Percentiles rank a stretch among this genome's conserved stretches.
phyloP scores from a whole-genome alignment of 352 stramenopile genomes.

The Peronospora belbahrii region DNA sequence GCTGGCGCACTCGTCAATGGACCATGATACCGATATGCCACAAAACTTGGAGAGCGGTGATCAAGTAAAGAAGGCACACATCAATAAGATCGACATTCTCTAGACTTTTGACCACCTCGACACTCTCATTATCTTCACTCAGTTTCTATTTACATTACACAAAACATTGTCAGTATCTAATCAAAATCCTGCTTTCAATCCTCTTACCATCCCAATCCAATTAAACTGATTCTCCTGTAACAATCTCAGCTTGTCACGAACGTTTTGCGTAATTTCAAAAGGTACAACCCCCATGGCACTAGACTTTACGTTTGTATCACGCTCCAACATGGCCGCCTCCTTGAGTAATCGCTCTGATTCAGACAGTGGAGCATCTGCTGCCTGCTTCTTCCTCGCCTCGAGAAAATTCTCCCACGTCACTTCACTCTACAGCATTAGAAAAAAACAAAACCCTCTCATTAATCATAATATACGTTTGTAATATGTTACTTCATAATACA shows the following conservation, averaged over 20 bases:
- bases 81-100: conserved; percentile 66
- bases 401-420: conserved; percentile 74
- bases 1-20: conserved; percentile 27
- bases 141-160: conserved; percentile 62
- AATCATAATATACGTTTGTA: background rate
- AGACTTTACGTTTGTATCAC: conserved; percentile 80
- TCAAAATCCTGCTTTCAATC: background rate
- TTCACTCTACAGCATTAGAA: conserved; percentile 60
- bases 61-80: conserved; percentile 48
- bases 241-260: conserved; percentile 68
- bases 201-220: conserved; percentile 80
- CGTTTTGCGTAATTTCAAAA: conserved; percentile 77
- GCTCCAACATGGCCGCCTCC: conserved; percentile 68
- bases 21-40: conserved; percentile 63
- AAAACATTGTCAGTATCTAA: background rate
- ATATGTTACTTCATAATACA: background rate
- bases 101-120: conserved; percentile 74
- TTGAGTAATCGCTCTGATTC: conserved; percentile 80
- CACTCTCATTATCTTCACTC: conserved; percentile 63
- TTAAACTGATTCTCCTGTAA: conserved; percentile 79
- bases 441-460: background rate
- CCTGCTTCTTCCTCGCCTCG: conserved; percentile 59
- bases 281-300: conserved; percentile 86
- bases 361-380: conserved; percentile 71
- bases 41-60: conserved; percentile 63